These are phyloP conservation scores for Scytalidium sp. DNA, from an alignment of 2,329 filamentous ascomycete genomes.

Conservation along the genomic window DNA sequence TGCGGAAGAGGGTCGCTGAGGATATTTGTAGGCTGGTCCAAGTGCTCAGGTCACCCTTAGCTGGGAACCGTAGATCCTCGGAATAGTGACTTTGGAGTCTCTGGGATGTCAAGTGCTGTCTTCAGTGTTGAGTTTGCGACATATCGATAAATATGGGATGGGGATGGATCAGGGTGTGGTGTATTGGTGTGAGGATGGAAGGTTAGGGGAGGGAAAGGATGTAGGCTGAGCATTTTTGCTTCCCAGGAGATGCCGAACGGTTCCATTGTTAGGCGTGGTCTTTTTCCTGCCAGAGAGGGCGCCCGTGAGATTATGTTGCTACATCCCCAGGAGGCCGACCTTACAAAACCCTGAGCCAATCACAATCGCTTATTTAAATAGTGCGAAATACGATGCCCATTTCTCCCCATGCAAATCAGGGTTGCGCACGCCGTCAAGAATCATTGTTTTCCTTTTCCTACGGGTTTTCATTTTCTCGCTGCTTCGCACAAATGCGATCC, in stretches of 20 bases:
- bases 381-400: not conserved
- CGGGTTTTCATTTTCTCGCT: not conserved
- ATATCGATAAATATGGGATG: not conserved
- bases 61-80: not conserved
- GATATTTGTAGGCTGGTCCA: not conserved
- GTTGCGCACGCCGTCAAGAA: not conserved
- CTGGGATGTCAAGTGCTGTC: not conserved
- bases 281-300: not conserved
- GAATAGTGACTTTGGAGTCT: not conserved
- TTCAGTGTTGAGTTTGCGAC: not conserved
- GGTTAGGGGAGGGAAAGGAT: not conserved
- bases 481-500: not conserved
- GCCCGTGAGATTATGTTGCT: not conserved
- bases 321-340: not conserved
- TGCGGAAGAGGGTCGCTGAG: constrained; percentile 2
- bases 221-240: not conserved
- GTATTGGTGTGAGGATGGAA: not conserved
- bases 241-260: not conserved
- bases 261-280: not conserved
- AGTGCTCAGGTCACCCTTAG: constrained; percentile 1
- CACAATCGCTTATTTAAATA: not conserved
- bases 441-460: not conserved
- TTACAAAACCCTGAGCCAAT: not conserved
- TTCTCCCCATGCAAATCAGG: not conserved
- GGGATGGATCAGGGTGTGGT: not conserved